Conservation (phyloP, 257 asterid genomes). For the Anisodus tanguticus region DNA sequence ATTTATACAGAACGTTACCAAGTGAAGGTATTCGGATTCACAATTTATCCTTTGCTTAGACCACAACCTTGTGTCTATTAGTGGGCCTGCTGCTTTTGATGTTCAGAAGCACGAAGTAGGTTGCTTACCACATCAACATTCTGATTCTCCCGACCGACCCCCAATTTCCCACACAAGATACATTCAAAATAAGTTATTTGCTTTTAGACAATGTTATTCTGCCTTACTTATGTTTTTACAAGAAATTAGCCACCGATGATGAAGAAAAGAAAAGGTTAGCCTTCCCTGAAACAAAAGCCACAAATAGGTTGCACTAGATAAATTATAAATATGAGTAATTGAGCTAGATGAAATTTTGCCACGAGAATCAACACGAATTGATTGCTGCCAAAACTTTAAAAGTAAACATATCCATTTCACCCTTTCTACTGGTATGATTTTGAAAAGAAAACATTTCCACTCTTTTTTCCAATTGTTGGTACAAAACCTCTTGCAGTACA, state of each 20-base stretch:
- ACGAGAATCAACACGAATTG: neutral
- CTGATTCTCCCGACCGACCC: conserved; percentile 27
- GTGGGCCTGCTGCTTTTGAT: conserved; percentile 3
- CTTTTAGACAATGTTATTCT: neutral
- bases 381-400: neutral
- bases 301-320: neutral
- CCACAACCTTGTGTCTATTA: conserved; percentile 15
- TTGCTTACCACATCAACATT: conserved; percentile 30
- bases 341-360: neutral
- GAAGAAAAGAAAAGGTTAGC: neutral
- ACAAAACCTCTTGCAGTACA: neutral
- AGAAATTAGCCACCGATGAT: neutral
- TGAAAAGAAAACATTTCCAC: neutral
- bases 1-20: neutral
- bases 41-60: conserved; percentile 29
- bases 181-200: neutral
- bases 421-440: neutral
- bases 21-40: conserved; percentile 35
- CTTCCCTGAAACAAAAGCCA: neutral
- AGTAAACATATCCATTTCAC: neutral
- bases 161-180: neutral
- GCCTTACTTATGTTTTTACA: neutral
- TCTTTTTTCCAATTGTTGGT: neutral
- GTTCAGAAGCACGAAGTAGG: conserved; percentile 17
- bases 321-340: neutral